These are phyloP conservation scores for Daldinia caldariorum DNA, from an alignment of 495 filamentous ascomycete genomes.

Conservation along the genomic window DNA sequence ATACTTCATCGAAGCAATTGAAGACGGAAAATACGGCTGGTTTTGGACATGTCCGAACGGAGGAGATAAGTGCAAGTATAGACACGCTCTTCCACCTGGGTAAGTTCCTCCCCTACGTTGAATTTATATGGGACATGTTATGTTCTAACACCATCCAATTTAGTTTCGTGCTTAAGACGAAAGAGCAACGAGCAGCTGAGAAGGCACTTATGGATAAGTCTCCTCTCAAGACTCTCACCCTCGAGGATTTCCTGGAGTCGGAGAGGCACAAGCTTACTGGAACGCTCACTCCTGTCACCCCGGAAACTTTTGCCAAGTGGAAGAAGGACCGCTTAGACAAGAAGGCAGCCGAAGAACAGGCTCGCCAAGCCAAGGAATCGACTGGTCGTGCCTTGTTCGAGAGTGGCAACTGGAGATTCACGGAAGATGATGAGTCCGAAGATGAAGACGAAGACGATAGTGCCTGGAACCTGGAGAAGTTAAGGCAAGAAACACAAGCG, in stretches of 20 bases:
- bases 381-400: constrained; percentile 96
- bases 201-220: constrained; percentile 98
- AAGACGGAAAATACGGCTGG: constrained; percentile 99
- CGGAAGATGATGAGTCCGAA: constrained; percentile 69
- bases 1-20: constrained; percentile 96
- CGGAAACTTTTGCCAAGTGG: constrained; percentile 92
- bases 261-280: constrained; percentile 94
- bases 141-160: constrained; percentile 42
- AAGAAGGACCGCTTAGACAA: constrained; percentile 94
- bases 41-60: constrained; percentile 98
- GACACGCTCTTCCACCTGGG: constrained; percentile 93
- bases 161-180: constrained; percentile 96
- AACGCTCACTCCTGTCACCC: constrained; percentile 88
- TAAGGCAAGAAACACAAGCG: constrained; percentile 75
- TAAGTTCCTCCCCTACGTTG: constrained; percentile 55
- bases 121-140: not conserved
- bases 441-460: constrained; percentile 68
- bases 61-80: constrained; percentile 98
- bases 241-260: constrained; percentile 96
- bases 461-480: constrained; percentile 80
- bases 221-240: constrained; percentile 89
- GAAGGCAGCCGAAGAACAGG: constrained; percentile 91
- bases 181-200: constrained; percentile 94
- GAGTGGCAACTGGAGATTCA: constrained; percentile 85
- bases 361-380: constrained; percentile 88